Percentiles rank a stretch among this genome's conserved stretches.
These are phyloP conservation scores for Ilex paraguariensis DNA, from an alignment of 305 asterid genomes.

Conservation along the genomic window DNA sequence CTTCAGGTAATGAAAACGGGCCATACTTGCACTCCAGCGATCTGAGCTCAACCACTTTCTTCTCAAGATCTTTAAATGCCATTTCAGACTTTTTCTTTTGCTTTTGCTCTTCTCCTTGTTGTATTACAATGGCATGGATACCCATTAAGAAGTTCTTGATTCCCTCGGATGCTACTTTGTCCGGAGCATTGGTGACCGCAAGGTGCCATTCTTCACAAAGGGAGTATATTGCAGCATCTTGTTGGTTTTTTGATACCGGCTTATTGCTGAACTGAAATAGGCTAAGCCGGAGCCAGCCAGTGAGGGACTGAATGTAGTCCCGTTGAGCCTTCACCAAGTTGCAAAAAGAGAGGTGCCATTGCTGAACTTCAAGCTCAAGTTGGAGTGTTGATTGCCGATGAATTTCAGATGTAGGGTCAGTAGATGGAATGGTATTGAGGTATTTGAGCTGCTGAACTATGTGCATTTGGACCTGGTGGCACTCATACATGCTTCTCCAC, in stretches of 20 bases:
- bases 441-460: constrained; percentile 91
- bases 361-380: constrained; percentile 93
- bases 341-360: constrained; percentile 91
- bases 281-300: constrained; percentile 97
- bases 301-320: constrained; percentile 74
- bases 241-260: constrained; percentile 47
- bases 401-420: constrained; percentile 77
- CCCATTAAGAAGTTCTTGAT: constrained; percentile 68
- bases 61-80: constrained; percentile 79
- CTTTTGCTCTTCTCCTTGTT: constrained; percentile 83
- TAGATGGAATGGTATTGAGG: constrained; percentile 55
- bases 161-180: constrained; percentile 93
- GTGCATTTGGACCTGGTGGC: constrained; percentile 93
- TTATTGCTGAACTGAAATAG: constrained; percentile 70
- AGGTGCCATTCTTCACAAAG: constrained; percentile 96
- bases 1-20: constrained; percentile 39
- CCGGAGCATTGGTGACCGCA: constrained; percentile 78
- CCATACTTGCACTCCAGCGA: constrained; percentile 67
- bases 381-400: constrained; percentile 92
- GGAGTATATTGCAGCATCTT: constrained; percentile 67
- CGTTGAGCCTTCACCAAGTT: constrained; percentile 84
- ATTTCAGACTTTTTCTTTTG: constrained; percentile 71
- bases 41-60: constrained; percentile 65
- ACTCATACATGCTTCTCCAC: constrained; percentile 99
- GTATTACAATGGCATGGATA: constrained; percentile 76